Conservation (phyloP, 768 basidiomycete species). For the Mycena indigotica region DNA sequence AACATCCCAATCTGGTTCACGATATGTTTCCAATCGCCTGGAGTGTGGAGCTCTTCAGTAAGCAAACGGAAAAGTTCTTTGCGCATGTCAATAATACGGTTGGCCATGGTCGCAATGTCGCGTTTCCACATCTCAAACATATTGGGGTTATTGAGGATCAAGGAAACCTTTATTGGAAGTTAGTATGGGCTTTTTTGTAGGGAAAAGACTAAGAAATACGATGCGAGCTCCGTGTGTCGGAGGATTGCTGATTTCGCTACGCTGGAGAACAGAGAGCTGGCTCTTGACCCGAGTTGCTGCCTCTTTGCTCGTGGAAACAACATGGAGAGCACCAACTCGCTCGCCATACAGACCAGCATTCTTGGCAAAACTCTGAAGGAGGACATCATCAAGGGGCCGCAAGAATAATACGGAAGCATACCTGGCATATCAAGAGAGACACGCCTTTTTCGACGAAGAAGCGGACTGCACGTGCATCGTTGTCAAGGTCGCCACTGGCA, state of each 20-base stretch:
- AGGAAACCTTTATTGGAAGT: conserved; percentile 65
- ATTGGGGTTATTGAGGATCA: conserved; percentile 74
- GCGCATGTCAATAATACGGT: conserved; percentile 91
- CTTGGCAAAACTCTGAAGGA: conserved; percentile 88
- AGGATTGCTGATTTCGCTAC: conserved; percentile 95
- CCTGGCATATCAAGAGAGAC: conserved; percentile 87
- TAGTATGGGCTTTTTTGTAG: too few species aligned
- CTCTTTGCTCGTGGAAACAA: conserved; percentile 67
- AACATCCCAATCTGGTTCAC: conserved; percentile 97
- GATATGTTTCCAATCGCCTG: conserved; percentile 96
- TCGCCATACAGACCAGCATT: conserved; percentile 96
- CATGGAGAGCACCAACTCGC: conserved; percentile 90
- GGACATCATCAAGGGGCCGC: neutral
- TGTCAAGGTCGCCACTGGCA: conserved; percentile 88
- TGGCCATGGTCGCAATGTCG: conserved; percentile 92
- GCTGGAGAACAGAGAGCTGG: conserved; percentile 88
- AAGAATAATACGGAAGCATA: conserved; percentile 33
- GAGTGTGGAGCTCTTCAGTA: conserved; percentile 79
- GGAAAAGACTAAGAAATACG: too few species aligned
- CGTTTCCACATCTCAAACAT: conserved; percentile 88
- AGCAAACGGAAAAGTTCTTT: conserved; percentile 72
- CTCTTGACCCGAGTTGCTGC: conserved; percentile 75
- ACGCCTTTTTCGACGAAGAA: conserved; percentile 79
- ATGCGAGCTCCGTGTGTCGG: conserved; percentile 89
- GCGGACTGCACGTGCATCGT: conserved; percentile 90